A percentile compares a stretch with the other conserved stretches of the same genome.
Conservation (phyloP, 2,329 filamentous ascomycete species). For the Penicillium sp. region DNA sequence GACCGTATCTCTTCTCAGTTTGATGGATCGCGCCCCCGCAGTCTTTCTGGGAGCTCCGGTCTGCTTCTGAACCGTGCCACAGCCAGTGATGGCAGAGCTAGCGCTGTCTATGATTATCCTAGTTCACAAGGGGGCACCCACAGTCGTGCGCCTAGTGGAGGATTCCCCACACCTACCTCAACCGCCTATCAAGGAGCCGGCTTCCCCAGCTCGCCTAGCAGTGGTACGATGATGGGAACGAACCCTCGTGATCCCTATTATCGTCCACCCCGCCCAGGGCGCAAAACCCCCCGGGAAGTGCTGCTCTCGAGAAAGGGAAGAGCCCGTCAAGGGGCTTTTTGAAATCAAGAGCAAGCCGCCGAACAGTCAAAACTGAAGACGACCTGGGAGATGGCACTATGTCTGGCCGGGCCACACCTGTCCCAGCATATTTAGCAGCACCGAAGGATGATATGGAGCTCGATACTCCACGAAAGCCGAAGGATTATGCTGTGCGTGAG, state of each 20-base stretch:
- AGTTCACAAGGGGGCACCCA: constrained; percentile 49
- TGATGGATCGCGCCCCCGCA: constrained; percentile 56
- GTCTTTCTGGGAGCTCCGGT: constrained; percentile 62
- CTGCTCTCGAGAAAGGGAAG: constrained; percentile 46
- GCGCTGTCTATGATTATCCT: constrained; percentile 56
- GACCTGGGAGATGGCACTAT: constrained; percentile 40
- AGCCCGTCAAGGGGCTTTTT: constrained; percentile 46
- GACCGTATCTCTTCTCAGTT: constrained; percentile 61
- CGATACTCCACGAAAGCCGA: constrained; percentile 52
- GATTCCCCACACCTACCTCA: constrained; percentile 68
- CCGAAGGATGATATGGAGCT: constrained; percentile 57
- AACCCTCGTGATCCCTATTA: constrained; percentile 77
- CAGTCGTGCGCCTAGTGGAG: constrained; percentile 60
- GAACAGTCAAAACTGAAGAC: constrained; percentile 36
- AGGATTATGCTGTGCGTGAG: constrained; percentile 90
- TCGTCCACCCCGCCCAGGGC: constrained; percentile 73
- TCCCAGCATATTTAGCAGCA: constrained; percentile 55
- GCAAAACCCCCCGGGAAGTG: constrained; percentile 59
- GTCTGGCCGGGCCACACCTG: constrained; percentile 50
- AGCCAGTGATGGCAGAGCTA: constrained; percentile 48
- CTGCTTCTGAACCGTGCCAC: constrained; percentile 57
- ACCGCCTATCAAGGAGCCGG: constrained; percentile 69
- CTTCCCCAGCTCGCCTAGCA: constrained; percentile 45
- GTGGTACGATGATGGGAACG: constrained; percentile 46
- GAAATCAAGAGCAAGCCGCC: constrained; percentile 30